phyloP scores from a whole-genome alignment of 345 rosid species.

The Limnanthes douglasii region DNA sequence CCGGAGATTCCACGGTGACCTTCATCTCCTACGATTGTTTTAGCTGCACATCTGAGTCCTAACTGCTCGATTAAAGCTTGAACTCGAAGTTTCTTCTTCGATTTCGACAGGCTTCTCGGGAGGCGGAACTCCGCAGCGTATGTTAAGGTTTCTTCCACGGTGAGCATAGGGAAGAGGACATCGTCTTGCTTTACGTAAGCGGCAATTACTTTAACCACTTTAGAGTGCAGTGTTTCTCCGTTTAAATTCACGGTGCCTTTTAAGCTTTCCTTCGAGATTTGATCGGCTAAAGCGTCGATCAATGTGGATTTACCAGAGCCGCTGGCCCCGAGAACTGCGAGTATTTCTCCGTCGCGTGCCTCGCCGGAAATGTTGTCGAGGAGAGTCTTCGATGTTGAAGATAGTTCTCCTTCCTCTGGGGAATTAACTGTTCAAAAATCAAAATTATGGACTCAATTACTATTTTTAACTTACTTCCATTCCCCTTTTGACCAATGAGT shows the following conservation, averaged over 20 bases:
- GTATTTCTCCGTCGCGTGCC: conserved; percentile 78
- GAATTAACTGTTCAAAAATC: too few species aligned
- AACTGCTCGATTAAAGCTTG: conserved; percentile 85
- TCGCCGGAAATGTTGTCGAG: conserved; percentile 82
- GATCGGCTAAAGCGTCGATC: conserved; percentile 73
- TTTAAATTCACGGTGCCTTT: conserved; percentile 58
- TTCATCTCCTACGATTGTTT: conserved; percentile 85
- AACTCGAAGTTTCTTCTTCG: conserved; percentile 67
- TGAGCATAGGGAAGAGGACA: conserved; percentile 74
- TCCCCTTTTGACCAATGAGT: too few species aligned
- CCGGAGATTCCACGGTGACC: conserved; percentile 97
- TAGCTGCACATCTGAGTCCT: conserved; percentile 82
- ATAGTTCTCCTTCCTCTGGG: conserved; percentile 18
- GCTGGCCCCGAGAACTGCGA: conserved; percentile 90
- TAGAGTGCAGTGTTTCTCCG: conserved; percentile 62
- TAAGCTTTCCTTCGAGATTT: conserved; percentile 71
- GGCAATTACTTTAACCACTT: conserved; percentile 73
- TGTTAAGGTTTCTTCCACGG: conserved; percentile 90
- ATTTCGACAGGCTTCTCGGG: conserved; percentile 61
- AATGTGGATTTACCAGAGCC: conserved; percentile 93
- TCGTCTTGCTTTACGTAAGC: conserved; percentile 98
- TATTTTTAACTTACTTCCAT: too few species aligned
- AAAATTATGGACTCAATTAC: too few species aligned
- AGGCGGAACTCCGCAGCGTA: conserved; percentile 89
- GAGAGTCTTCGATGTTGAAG: conserved; percentile 41